Percentiles rank a stretch among this genome's conserved stretches.
Evolutionary conservation across 805 yeast species (phyloP).

Genomic region (Scheffersomyces lignosus): DNA sequence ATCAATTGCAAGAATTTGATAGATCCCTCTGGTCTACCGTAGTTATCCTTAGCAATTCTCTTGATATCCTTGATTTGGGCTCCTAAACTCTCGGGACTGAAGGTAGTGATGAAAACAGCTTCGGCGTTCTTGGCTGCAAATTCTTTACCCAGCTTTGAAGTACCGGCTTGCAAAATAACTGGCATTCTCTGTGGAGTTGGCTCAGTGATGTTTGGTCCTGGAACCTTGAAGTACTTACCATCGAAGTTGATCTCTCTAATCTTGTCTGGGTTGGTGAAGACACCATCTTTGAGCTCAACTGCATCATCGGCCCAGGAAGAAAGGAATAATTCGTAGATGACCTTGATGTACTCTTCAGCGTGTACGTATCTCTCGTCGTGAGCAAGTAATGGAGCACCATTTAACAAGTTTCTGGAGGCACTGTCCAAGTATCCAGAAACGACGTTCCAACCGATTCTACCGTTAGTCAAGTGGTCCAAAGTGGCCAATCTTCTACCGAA

Average conservation of each 20-base stretch:
- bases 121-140: conserved; percentile 5
- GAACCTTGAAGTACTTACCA: conserved; percentile 3
- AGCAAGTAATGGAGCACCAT: conserved; percentile 2
- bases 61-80: conserved; percentile 1
- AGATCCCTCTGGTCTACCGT: neutral
- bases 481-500: conserved; percentile 5
- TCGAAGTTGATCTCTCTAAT: conserved; percentile 4
- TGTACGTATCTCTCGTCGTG: conserved; percentile 4
- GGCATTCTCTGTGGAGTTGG: conserved; percentile 5
- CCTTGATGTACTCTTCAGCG: conserved; percentile 3
- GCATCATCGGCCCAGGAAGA: conserved; percentile 6
- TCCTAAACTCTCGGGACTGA: conserved; percentile 2
- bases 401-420: conserved; percentile 4
- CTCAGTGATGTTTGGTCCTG: conserved; percentile 3
- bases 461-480: conserved; percentile 4
- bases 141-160: conserved; percentile 2
- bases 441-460: conserved; percentile 5
- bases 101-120: conserved; percentile 1
- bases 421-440: conserved; percentile 4
- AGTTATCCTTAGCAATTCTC: conserved; percentile 1
- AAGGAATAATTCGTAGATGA: conserved; percentile 3
- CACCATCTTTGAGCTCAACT: conserved; percentile 1
- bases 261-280: conserved; percentile 2
- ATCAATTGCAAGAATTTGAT: conserved; percentile 3
- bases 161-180: conserved; percentile 5